phyloP scores from a whole-genome alignment of 805 yeast species.

The Pichia manshurica region DNA sequence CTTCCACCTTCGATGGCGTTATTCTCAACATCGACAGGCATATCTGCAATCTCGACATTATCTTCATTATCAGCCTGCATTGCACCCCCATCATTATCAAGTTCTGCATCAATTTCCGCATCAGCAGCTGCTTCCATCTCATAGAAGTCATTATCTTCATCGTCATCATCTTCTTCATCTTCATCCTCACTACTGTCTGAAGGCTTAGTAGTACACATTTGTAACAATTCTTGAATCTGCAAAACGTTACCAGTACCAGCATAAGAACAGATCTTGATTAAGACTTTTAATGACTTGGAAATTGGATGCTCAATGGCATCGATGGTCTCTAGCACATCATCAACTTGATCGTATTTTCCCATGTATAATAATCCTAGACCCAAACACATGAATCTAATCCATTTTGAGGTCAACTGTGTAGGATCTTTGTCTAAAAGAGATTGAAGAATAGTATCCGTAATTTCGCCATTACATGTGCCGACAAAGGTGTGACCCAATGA shows the following conservation, averaged over 20 bases:
- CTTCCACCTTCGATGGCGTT: constrained; percentile 29
- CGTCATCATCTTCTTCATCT: constrained; percentile 46
- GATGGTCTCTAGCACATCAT: constrained; percentile 89
- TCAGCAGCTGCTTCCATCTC: constrained; percentile 17
- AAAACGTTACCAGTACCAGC: constrained; percentile 98
- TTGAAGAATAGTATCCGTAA: constrained; percentile 86
- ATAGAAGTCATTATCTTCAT: constrained; percentile 32
- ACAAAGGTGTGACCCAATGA: constrained; percentile 93
- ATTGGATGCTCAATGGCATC: constrained; percentile 95
- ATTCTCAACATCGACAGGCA: constrained; percentile 41
- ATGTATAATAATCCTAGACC: constrained; percentile 88
- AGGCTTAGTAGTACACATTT: constrained; percentile 76
- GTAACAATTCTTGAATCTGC: constrained; percentile 85
- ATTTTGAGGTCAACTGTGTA: constrained; percentile 71
- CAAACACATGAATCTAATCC: constrained; percentile 84
- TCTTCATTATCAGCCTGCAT: constrained; percentile 25
- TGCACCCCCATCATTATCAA: constrained; percentile 19
- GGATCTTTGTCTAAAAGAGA: constrained; percentile 82
- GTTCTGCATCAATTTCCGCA: constrained; percentile 20
- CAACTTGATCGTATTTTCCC: constrained; percentile 91
- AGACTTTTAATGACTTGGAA: constrained; percentile 78
- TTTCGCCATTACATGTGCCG: constrained; percentile 93
- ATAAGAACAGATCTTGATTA: constrained; percentile 88
- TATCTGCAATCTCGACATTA: constrained; percentile 31
- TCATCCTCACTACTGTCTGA: constrained; percentile 52